Evolutionary conservation across 2,329 filamentous ascomycete species (phyloP), one percentile per base, ranked within the genome.

Genomic region (Aspergillus candidus): DNA sequence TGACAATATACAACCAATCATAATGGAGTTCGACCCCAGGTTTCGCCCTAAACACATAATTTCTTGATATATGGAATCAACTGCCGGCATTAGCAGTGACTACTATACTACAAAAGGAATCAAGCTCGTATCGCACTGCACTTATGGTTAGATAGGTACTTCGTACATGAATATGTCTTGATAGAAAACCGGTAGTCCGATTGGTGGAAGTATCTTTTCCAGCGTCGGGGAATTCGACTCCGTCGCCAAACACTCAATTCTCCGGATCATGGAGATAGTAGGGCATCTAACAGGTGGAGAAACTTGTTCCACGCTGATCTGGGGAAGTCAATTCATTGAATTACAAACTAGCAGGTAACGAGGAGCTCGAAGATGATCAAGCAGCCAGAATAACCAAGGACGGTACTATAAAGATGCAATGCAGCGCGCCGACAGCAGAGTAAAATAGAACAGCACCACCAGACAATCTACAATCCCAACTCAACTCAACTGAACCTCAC

Each of bases 201-300:
- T 56, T 55, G 53, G 53, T 56, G 53, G 53, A 56, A 51, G 39
- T 43, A 53, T 43, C 41, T 18, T 17, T 12, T 35, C 13, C 6
- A 27, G 18, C 4, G 6, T 2, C 22, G 22, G 22, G 22, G 22
- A 27, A 27, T 27, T 35, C 31, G 35, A 22, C 42, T 42, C 46
- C 44, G 35, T 50, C 46, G 22, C 22, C 15, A 15, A 15, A 15
- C 15, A 15, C 22, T 10, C 6, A 27, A 27, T 50, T 44, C 40
- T 48, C 49, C 47, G 37, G 15, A 48, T 41, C 47, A 52, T 40
- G 55, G 55, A 47, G 56, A 56, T 46, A 49, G 38, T 37, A 43
- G n/a, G 34, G 13, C 4, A 31, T 57, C 38, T 46, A 49, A 59
- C 48, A 58, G 55, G 56, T 49, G 56, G 56, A 57, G 46, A 57